These are phyloP conservation scores for Gastrolobium bilobum DNA, from an alignment of 306 rosid species.

Conservation along the genomic window DNA sequence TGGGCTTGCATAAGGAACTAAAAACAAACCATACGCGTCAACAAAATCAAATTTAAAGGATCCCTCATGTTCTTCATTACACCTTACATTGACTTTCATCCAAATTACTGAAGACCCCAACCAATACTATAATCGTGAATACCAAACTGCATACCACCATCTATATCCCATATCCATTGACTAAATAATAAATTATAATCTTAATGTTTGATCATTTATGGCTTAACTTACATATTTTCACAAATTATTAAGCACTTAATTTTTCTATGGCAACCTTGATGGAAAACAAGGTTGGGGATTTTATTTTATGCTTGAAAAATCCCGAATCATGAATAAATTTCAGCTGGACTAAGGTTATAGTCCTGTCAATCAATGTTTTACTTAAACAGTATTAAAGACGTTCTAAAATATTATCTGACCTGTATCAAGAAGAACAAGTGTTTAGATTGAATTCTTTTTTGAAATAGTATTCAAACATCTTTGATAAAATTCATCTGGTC, in stretches of 20 bases:
- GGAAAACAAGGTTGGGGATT: neutral
- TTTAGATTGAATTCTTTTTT: too few relatives aligned
- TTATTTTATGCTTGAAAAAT: neutral
- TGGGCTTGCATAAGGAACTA: slow-evolving; percentile 18
- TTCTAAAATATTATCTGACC: too few relatives aligned
- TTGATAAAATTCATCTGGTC: too few relatives aligned
- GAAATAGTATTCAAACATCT: too few relatives aligned
- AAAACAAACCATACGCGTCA: neutral
- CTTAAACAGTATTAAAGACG: too few relatives aligned
- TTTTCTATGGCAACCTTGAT: neutral
- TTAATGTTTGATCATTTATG: neutral
- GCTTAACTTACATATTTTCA: neutral
- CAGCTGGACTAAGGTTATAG: neutral
- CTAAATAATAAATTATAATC: neutral
- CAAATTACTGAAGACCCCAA: neutral
- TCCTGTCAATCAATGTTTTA: too few relatives aligned
- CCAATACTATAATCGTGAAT: neutral
- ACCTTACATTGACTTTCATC: neutral
- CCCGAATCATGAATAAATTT: neutral
- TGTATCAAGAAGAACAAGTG: too few relatives aligned
- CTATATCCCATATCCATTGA: neutral
- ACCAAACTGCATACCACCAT: neutral
- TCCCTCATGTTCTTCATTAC: neutral
- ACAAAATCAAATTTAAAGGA: neutral
- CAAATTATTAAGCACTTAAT: neutral